Evolutionary conservation across 2,329 filamentous ascomycete genomes (phyloP), one percentile per base, ranked within the genome.

Genomic region (Phaeomoniella chlamydospora): DNA sequence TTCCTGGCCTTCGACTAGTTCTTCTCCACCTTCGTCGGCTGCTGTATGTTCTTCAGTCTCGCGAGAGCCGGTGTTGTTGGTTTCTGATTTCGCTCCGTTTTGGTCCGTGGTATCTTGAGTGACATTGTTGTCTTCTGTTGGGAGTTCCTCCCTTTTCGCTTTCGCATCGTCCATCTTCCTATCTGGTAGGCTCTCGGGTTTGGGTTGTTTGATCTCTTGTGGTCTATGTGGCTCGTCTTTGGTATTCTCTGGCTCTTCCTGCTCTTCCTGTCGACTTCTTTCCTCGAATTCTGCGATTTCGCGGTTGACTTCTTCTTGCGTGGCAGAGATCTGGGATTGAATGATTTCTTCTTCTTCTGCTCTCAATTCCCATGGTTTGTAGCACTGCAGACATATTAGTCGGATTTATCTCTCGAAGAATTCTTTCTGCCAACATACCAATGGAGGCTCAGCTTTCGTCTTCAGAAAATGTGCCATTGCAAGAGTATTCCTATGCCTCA

Each of bases 1-100:
- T 61, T 94, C 86, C 41, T 85, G 83, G 37, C 80, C 82, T 55
- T 85, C 81, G 37, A 90, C 76, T 45, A 92, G 68, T 38, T 88
- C 77, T 49, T 87, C 82, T 36, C 75, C 80, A 35, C 72, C 69
- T 42, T 85, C 77, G 49, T 87, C 80, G 46, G 52, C 57, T 64
- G 38, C 22, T 51, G 43, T 40, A 38, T 43, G 40, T 50, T 51
- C 38, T 40, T 37, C 40, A 39, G 46, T 38, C 45, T 47, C 45
- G 42, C 54, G 44, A 43, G 49, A 44, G 53, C 41, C 31, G 49
- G 47, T 44, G 41, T 47, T 43, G 34, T 29, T 14, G 30, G 18
- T 14, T 29, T 32, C 37, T 13, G 19, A 14, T 14, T 39, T 34
- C 36, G 18, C 22, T 48, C 45, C 18, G 39, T 39, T 29, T 37